phyloP scores from a whole-genome alignment of 768 basidiomycete species.

The Xerocomellus intermedius region DNA sequence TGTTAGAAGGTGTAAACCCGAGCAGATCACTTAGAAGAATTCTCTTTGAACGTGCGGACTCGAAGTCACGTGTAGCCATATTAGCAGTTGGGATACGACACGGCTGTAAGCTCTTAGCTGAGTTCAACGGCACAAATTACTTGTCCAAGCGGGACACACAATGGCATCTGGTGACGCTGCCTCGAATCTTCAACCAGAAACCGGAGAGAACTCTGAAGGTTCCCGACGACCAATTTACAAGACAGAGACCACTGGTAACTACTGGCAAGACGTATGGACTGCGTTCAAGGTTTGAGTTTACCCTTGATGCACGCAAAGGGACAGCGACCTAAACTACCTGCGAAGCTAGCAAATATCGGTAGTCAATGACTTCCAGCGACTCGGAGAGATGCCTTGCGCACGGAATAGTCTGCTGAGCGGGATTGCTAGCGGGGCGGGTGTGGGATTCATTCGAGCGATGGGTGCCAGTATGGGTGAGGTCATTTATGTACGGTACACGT shows the following conservation, averaged over 20 bases:
- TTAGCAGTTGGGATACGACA: too few relatives aligned
- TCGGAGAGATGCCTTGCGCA: slow-evolving; percentile 74
- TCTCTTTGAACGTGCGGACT: neutral
- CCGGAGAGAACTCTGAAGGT: slow-evolving; percentile 3
- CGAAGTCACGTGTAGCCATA: slow-evolving; percentile 1
- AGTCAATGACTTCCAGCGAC: slow-evolving; percentile 53
- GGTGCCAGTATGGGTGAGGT: slow-evolving; percentile 50
- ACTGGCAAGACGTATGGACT: slow-evolving; percentile 31
- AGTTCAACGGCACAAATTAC: neutral
- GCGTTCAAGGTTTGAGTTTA: slow-evolving; percentile 31
- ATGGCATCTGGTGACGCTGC: slow-evolving; percentile 11
- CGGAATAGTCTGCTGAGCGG: slow-evolving; percentile 73
- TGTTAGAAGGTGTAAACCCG: too few relatives aligned
- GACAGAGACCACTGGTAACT: slow-evolving; percentile 31
- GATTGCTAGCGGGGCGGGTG: slow-evolving; percentile 75
- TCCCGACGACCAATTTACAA: slow-evolving; percentile 27
- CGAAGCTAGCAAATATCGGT: slow-evolving; percentile 47
- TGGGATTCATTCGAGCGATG: slow-evolving; percentile 72
- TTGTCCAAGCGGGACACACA: neutral
- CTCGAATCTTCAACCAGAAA: slow-evolving; percentile 4
- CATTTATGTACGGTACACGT: neutral
- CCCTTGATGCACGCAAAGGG: neutral
- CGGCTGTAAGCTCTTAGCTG: too few relatives aligned
- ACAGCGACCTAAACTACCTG: slow-evolving; percentile 13
- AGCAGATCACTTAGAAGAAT: too few relatives aligned